Evolutionary conservation across 2,329 filamentous ascomycete species (phyloP).

Genomic region (Huntiella savannae): DNA sequence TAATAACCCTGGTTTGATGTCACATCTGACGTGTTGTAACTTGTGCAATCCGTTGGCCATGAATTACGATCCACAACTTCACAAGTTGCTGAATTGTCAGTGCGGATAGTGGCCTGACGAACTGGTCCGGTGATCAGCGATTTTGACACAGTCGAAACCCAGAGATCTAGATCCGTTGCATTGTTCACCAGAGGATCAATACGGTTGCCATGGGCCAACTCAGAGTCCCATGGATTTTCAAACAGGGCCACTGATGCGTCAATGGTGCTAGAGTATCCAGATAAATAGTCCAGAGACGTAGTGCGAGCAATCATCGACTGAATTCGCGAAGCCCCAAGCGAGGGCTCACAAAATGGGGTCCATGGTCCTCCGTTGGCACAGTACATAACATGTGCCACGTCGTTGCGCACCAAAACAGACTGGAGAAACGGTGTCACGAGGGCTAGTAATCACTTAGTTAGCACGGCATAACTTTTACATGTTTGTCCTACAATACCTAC

Average conservation of each 20-base stretch:
- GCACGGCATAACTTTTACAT: background rate
- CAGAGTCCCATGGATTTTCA: constrained; percentile 4
- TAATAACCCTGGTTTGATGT: constrained; percentile 4
- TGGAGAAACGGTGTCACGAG: constrained; percentile 8
- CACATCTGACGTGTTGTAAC: constrained; percentile 5
- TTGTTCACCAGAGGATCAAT: constrained; percentile 6
- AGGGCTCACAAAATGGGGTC: constrained; percentile 5
- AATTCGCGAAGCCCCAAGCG: constrained; percentile 1
- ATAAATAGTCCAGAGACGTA: constrained; percentile 9
- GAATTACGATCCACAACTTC: background rate
- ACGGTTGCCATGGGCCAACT: constrained; percentile 3
- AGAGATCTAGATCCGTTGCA: constrained; percentile 5
- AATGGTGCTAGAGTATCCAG: constrained; percentile 6
- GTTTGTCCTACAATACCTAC: background rate
- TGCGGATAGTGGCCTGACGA: constrained; percentile 9
- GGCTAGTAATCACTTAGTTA: background rate
- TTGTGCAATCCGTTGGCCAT: constrained; percentile 6
- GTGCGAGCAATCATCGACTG: constrained; percentile 8
- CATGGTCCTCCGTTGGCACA: constrained; percentile 7
- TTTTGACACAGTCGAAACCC: constrained; percentile 8
- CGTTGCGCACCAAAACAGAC: constrained; percentile 4
- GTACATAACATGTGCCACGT: constrained; percentile 5
- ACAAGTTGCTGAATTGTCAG: background rate
- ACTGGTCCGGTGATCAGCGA: constrained; percentile 5
- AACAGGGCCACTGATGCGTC: constrained; percentile 1